Evolutionary conservation across 805 yeast species (phyloP), one percentile per base, ranked within the genome.

Genomic region (Kluyveromyces dobzhanskii): DNA sequence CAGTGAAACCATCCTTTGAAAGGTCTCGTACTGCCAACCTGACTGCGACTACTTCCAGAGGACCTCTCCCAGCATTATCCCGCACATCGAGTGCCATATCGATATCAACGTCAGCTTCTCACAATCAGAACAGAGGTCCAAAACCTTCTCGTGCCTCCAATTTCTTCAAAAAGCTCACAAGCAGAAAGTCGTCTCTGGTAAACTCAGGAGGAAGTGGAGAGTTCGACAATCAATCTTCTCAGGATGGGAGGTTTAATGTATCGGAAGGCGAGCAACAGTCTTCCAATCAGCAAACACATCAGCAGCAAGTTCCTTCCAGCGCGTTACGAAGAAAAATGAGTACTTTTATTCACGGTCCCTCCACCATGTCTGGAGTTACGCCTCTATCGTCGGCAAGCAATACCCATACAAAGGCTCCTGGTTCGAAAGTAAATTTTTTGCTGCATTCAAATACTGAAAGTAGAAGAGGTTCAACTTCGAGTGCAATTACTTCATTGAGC

Each of bases 261-360:
- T 11, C 18, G 5, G 32, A 30, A 4, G n/a, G 21, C n/a, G 32
- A 30, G 7, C 30, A 27, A 6, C 30, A 27, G 13, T 12, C 30
- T 7, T 9, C 24, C 24, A 6, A 21, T 21, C 24, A 21, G 9
- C 24, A 21, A 9, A 6, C 24, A 6, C 24, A 6, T 6, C 16
- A 12, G 7, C 30, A 27, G 30, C 32, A 34, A n/a, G 19, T 34
- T 3, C 30, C 29, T 6, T n/a, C 37, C 3, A 34, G 9, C 19
- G 37, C 37, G 4, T 17, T 34, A n/a, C 17, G 37, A 16, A 42
- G 48, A 29, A 53, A 48, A 37, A 48, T 45, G 47, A 49, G 50
- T 44, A 45, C 50, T 24, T 41, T 48, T 41, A 56, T 48, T 30
- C 54, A 51, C 38, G 44, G 55, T 12, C 17, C 37, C 6, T 34